phyloP scores from a whole-genome alignment of 1,284 basidiomycete genomes.

The Ganoderma leucocontextum region DNA sequence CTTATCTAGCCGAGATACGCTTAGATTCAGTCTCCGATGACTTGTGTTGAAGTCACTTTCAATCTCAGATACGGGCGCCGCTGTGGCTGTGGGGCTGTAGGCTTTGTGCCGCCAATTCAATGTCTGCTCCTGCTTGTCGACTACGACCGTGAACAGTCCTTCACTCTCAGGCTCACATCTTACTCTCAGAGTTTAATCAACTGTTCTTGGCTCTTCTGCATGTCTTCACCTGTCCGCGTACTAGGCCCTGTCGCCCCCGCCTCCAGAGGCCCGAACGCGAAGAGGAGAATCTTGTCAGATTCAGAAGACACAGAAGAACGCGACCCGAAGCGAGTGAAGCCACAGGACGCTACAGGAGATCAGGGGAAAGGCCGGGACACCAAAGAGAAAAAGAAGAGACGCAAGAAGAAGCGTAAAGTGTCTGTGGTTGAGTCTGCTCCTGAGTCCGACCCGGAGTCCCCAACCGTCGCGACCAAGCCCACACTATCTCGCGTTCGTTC shows the following conservation, averaged over 20 bases:
- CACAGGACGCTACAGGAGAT: conserved; percentile 7
- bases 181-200: background rate
- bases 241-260: conserved; percentile 14
- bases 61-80: background rate
- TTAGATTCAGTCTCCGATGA: background rate
- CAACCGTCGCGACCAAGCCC: background rate
- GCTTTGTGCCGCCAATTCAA: background rate
- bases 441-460: conserved; percentile 15
- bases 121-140: background rate
- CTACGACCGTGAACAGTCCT: background rate
- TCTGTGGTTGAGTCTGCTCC: conserved; percentile 29
- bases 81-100: background rate
- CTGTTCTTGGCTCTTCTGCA: background rate
- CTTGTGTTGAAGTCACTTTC: background rate
- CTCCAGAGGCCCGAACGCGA: conserved; percentile 10
- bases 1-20: conserved; percentile 2
- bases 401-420: conserved; percentile 40
- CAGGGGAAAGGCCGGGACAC: conserved; percentile 24
- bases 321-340: conserved; percentile 23
- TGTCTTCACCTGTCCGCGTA: conserved; percentile 25
- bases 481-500: conserved; percentile 21
- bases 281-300: conserved; percentile 31
- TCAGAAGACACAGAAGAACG: conserved; percentile 35
- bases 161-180: background rate
- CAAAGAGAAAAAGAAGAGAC: conserved; percentile 39